phyloP scores from a whole-genome alignment of 192 early-diverging fungal genomes.

The Rhizophagus sp. region DNA sequence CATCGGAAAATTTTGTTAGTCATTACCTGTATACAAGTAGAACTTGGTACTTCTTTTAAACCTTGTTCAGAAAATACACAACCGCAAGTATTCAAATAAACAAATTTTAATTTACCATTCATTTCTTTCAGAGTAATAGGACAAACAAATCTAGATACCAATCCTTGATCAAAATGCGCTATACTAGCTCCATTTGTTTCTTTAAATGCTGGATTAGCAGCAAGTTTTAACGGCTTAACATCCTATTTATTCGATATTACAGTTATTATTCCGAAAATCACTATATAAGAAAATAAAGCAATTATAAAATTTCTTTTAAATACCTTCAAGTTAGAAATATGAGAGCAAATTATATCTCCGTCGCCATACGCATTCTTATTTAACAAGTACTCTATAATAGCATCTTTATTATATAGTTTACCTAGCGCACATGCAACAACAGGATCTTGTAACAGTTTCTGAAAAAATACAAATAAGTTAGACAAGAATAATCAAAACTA shows the following conservation, averaged over 20 bases:
- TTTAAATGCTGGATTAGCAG: slow-evolving; percentile 65
- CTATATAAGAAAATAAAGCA: not conserved
- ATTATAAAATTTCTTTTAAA: not conserved
- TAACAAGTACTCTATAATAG: slow-evolving; percentile 74
- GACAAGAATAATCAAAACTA: not conserved
- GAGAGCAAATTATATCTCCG: slow-evolving; percentile 71
- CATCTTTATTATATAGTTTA: slow-evolving; percentile 83
- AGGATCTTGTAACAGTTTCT: slow-evolving; percentile 58
- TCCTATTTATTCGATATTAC: slow-evolving; percentile 42
- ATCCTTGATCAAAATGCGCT: slow-evolving; percentile 54
- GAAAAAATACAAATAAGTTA: not conserved
- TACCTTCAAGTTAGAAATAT: slow-evolving; percentile 67
- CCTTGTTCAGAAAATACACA: slow-evolving; percentile 80
- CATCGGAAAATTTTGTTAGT: not conserved
- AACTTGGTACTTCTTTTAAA: slow-evolving; percentile 66
- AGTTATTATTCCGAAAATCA: not conserved
- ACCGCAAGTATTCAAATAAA: slow-evolving; percentile 70
- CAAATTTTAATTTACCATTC: slow-evolving; percentile 76
- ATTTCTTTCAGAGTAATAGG: slow-evolving; percentile 84
- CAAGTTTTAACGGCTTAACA: slow-evolving; percentile 65
- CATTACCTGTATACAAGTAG: slow-evolving; percentile 62
- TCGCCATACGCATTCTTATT: slow-evolving; percentile 73
- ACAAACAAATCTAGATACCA: slow-evolving; percentile 65
- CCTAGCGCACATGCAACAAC: slow-evolving; percentile 73
- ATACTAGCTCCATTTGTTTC: slow-evolving; percentile 43